Percentiles rank a stretch among this genome's conserved stretches.
These are phyloP conservation scores for Cladobotryum protrusum DNA, from an alignment of 2,329 filamentous ascomycete species.

Conservation along the genomic window DNA sequence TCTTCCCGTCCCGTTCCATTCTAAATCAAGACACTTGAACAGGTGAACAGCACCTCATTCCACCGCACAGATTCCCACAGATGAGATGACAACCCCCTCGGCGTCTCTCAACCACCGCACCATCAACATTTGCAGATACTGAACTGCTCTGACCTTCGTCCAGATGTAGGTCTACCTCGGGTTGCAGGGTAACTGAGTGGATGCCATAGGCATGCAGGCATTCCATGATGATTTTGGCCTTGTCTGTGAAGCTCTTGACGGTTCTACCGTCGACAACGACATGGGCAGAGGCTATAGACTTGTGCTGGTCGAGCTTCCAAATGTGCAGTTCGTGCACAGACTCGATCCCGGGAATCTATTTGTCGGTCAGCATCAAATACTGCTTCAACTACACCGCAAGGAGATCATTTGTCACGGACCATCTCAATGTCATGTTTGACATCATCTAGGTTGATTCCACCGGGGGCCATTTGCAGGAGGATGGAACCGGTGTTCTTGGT, in stretches of 20 bases:
- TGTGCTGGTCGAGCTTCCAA: constrained; percentile 66
- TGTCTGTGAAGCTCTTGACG: constrained; percentile 52
- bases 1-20: background rate
- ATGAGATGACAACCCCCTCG: constrained; percentile 41
- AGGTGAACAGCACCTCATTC: constrained; percentile 43
- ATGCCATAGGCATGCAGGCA: constrained; percentile 70
- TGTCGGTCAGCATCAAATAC: background rate
- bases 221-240: constrained; percentile 56
- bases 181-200: constrained; percentile 65
- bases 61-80: constrained; percentile 46
- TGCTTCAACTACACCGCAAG: background rate
- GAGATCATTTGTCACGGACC: constrained; percentile 27
- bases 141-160: constrained; percentile 5
- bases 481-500: constrained; percentile 58
- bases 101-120: constrained; percentile 19
- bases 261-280: constrained; percentile 55
- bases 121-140: constrained; percentile 12
- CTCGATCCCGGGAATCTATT: constrained; percentile 56
- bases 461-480: constrained; percentile 60
- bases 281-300: constrained; percentile 64
- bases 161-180: constrained; percentile 39
- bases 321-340: constrained; percentile 68
- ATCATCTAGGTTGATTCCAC: constrained; percentile 52
- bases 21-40: constrained; percentile 1
- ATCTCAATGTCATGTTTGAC: constrained; percentile 64